A percentile compares a stretch with the other conserved stretches of the same genome.
Evolutionary conservation across 1,139 yeast species (phyloP).

Genomic region (Nakaseomyces delphensis): DNA sequence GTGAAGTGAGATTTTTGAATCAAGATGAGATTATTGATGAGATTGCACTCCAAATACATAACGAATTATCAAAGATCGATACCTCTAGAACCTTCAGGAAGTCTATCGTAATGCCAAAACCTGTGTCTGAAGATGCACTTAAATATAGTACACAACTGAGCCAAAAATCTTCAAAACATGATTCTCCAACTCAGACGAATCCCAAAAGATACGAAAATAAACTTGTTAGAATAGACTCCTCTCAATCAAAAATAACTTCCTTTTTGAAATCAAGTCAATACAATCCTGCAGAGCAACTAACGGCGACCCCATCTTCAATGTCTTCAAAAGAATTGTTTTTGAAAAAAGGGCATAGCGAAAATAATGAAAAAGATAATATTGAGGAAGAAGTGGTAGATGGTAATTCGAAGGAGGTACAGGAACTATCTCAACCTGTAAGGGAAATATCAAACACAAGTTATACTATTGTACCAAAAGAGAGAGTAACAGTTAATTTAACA

Average conservation of each 20-base stretch:
- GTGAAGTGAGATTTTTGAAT: constrained; percentile 77
- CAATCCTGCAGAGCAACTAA: constrained; percentile 1
- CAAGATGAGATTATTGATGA: constrained; percentile 78
- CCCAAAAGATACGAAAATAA: constrained; percentile 47
- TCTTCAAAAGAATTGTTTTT: neutral
- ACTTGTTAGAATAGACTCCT: constrained; percentile 66
- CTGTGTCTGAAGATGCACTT: neutral
- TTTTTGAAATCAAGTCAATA: constrained; percentile 30
- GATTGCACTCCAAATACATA: constrained; percentile 45
- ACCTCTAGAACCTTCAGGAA: constrained; percentile 61
- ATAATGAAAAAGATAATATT: neutral
- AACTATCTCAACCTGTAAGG: neutral
- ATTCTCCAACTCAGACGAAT: constrained; percentile 30
- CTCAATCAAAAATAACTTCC: constrained; percentile 50
- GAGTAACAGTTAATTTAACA: constrained; percentile 40
- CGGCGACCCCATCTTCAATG: neutral
- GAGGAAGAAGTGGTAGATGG: constrained; percentile 4
- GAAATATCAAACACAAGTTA: constrained; percentile 8
- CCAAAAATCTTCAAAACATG: constrained; percentile 15
- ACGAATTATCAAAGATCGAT: constrained; percentile 50
- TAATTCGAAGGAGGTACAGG: neutral
- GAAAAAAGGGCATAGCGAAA: neutral
- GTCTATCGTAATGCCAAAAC: constrained; percentile 1
- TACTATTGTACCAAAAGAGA: constrained; percentile 19
- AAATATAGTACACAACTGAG: constrained; percentile 6